Base-by-base conservation (phyloP, 2,329 filamentous ascomycete genomes). In the Colletotrichum sp. region DNA sequence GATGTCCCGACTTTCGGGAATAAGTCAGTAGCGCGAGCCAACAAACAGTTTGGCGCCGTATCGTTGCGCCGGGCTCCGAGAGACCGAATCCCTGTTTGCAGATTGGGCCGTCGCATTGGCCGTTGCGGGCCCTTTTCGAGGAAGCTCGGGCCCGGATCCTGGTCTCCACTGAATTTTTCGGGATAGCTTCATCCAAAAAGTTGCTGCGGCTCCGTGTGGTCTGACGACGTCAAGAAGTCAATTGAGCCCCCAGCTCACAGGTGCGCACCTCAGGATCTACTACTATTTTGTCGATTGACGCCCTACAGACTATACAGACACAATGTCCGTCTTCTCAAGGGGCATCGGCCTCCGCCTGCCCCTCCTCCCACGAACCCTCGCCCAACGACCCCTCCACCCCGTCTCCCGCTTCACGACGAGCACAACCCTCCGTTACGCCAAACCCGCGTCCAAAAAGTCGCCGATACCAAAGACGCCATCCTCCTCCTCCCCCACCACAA, bases 161-260 rank as follows among this genome's bases (percentile, higher is more conserved):
- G 15, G 66, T 65, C 68, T 32, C 76, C 68, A 75, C 67, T 66
- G 66, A 66, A 77, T 70, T 75, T 78, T 77, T 77, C 70, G 67
- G 68, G 75, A 78, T 75, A 70, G 76, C 76, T 78, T 77, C 76
- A 71, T 67, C 36, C 60, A 22, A 30, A 30, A 73, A 32, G 13
- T 39, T 22, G 52, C 55, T 25, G 30, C 56, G 22, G 56, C 52
- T 27, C 18, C 18, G 15, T n/a, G 43, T 64, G 27, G 64, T 52
- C 70, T 68, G 56, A 73, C 64, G 27, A 65, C 64, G 64, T 66
- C 43, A 18, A 36, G 22, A 36, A 27, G 55, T 18, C 64, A 65
- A 75, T 75, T 60, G 48, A 75, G 56, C 64, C 30, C 25, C 56
- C 8, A 30, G 30, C 55, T 48, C 22, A 28, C 4, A 55, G 28